Evolutionary conservation across 257 asterid species (phyloP), one percentile per base, ranked within the genome.

Genomic region (Echium plantagineum): DNA sequence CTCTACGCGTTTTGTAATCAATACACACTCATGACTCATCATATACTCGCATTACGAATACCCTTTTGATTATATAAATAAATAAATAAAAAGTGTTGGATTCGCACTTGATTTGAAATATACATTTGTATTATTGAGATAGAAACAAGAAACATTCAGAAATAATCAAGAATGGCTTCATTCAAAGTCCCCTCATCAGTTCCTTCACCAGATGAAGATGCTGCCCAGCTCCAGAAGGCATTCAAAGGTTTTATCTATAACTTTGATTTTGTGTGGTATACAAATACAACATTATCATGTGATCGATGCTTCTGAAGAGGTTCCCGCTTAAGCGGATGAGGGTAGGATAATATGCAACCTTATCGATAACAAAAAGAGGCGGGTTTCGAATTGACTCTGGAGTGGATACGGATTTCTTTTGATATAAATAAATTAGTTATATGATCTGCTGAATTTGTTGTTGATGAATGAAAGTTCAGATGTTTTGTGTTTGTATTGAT

Each of bases 201-300:
- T 69, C 95, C 96, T 30, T 42, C 94, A 46, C 83, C 96, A 0
- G 77, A 72, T 21, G 85, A 81, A 63, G 96, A 90, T 53, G 63
- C 86, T 16, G 81, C 77, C 79, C 85, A 83, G 66, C 94, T 90
- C 72, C 64, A 75, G 52, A 90, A 87, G 70, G 97, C 97, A 35
- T 85, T 85, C n/a, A n/a, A n/a, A n/a, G n/a, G 20, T 32, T n/a
- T 42, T 58, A 56, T 3, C 8, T 5, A 2, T 42, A 16, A 21
- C 13, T 1, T n/a, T 60, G 6, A 18, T 13, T 22, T 28, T 16
- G 3, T 2, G 6, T 2, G 19, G n/a, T n/a, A n/a, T n/a, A n/a
- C n/a, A n/a, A n/a, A n/a, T n/a, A n/a, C n/a, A n/a, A n/a, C n/a
- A n/a, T n/a, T n/a, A n/a, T n/a, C n/a, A n/a, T n/a, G n/a, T n/a